Evolutionary conservation across 208 protist species (phyloP), one percentile per base, ranked within the genome.

Genomic region (Angomonas desouzai): DNA sequence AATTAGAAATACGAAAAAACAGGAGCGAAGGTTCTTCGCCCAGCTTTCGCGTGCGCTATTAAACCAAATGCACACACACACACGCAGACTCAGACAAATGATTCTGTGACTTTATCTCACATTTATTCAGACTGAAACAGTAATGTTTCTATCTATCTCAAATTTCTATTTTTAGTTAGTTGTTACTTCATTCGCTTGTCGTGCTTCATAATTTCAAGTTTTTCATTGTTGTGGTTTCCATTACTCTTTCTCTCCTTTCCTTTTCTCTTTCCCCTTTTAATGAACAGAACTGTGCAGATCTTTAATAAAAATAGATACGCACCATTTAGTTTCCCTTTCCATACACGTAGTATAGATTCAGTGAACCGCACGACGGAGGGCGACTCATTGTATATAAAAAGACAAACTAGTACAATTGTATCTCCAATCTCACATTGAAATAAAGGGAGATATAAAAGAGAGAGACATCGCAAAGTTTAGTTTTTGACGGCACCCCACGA

Each of bases 241-340:
- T 53, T 11, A 20, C 7, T 53, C 20, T 27, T 16, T 53, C 18
- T 53, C 23, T 27, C 48, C 18, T 23, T 53, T 53, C 48, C 48
- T 53, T 53, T 27, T 23, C 48, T 16, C 20, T 53, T 27, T 53
- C 18, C 18, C 48, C 23, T 53, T 27, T 53, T 53, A 4, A 53
- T 27, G 16, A 45, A 45, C 38, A 45, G 11, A 45, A n/a, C n/a
- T n/a, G n/a, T n/a, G n/a, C n/a, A n/a, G n/a, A n/a, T n/a, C n/a
- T n/a, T n/a, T n/a, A n/a, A n/a, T n/a, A n/a, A n/a, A n/a, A n/a
- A n/a, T n/a, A n/a, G n/a, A n/a, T n/a, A n/a, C n/a, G n/a, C n/a
- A n/a, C n/a, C n/a, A n/a, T n/a, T n/a, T n/a, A n/a, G n/a, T n/a
- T n/a, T n/a, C n/a, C n/a, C n/a, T n/a, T n/a, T n/a, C n/a, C n/a